A percentile compares a stretch with the other conserved stretches of the same genome.
Conservation (phyloP, 2,329 filamentous ascomycete genomes). For the Colletotrichum viniferum region DNA sequence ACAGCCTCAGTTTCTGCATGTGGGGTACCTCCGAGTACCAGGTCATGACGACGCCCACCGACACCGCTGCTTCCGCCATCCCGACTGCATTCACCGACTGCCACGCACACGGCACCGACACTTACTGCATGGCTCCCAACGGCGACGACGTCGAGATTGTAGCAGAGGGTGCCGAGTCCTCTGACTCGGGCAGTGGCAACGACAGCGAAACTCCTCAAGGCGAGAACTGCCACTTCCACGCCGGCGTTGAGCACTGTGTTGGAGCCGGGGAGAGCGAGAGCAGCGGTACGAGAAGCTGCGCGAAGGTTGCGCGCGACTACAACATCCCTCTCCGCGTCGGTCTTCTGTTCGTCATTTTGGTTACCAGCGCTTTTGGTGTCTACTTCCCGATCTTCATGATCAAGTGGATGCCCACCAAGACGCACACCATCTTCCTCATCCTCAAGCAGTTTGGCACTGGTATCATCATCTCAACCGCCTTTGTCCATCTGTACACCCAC, state of each 20-base stretch:
- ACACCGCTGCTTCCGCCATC: conserved; percentile 52
- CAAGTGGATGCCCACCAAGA: conserved; percentile 57
- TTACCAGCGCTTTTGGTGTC: conserved; percentile 64
- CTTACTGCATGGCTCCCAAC: conserved; percentile 64
- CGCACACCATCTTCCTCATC: conserved; percentile 59
- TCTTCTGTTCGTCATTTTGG: conserved; percentile 73
- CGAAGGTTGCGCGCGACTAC: conserved; percentile 57
- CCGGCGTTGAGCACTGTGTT: conserved; percentile 67
- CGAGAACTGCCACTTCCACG: conserved; percentile 74
- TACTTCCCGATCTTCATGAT: conserved; percentile 64
- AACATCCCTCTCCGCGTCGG: conserved; percentile 72
- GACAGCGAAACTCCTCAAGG: conserved; percentile 29
- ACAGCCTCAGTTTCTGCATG: conserved; percentile 45
- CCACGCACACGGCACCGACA: conserved; percentile 62
- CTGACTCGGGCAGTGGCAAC: conserved; percentile 23
- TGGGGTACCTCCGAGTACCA: conserved; percentile 46
- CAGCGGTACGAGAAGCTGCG: conserved; percentile 44
- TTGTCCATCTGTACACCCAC: conserved; percentile 75
- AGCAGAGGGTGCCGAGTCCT: conserved; percentile 34
- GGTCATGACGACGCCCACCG: conserved; percentile 51
- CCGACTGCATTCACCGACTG: conserved; percentile 69
- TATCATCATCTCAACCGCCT: conserved; percentile 73
- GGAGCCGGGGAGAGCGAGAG: conserved; percentile 42
- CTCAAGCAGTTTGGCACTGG: conserved; percentile 79
- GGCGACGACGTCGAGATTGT: conserved; percentile 66